Percentiles rank a stretch among this genome's conserved stretches.
Conservation (phyloP, 1,284 basidiomycete species). For the Peniophora sp. region DNA sequence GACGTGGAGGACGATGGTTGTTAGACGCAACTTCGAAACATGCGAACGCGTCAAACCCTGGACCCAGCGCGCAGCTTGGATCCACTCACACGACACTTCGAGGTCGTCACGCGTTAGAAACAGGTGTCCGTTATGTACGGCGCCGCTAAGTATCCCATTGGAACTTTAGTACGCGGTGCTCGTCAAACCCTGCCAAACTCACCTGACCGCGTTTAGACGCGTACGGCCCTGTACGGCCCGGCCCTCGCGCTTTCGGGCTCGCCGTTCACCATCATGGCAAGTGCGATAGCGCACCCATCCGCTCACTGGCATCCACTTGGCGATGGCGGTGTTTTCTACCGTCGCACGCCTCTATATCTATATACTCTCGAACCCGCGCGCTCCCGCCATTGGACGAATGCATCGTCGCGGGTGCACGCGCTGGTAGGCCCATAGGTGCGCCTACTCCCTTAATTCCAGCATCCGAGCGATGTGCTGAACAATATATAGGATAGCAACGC, state of each 20-base stretch:
- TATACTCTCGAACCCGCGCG: slow-evolving; percentile 71
- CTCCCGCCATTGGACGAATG: slow-evolving; percentile 78
- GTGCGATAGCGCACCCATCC: slow-evolving; percentile 62
- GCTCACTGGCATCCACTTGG: slow-evolving; percentile 75
- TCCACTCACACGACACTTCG: too few relatives aligned
- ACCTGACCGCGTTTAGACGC: neutral
- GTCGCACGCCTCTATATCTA: slow-evolving; percentile 72
- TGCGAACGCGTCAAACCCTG: too few relatives aligned
- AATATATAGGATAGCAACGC: slow-evolving; percentile 38
- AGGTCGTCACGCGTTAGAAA: too few relatives aligned
- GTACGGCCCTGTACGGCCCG: neutral
- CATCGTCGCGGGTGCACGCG: slow-evolving; percentile 72
- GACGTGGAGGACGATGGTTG: too few relatives aligned
- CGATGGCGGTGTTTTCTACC: slow-evolving; percentile 67
- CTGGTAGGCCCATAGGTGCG: slow-evolving; percentile 84
- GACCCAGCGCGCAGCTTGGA: too few relatives aligned
- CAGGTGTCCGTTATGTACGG: too few relatives aligned
- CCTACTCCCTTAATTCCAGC: slow-evolving; percentile 10
- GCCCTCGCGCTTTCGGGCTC: neutral
- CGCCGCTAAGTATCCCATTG: too few relatives aligned
- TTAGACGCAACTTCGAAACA: too few relatives aligned
- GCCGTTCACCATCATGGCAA: neutral
- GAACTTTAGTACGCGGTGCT: too few relatives aligned
- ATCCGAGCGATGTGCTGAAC: slow-evolving; percentile 2
- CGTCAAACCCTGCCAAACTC: too few relatives aligned